Base-by-base conservation (phyloP, 176 grass and related monocot species). In the Echinochloa phyllopogon region DNA sequence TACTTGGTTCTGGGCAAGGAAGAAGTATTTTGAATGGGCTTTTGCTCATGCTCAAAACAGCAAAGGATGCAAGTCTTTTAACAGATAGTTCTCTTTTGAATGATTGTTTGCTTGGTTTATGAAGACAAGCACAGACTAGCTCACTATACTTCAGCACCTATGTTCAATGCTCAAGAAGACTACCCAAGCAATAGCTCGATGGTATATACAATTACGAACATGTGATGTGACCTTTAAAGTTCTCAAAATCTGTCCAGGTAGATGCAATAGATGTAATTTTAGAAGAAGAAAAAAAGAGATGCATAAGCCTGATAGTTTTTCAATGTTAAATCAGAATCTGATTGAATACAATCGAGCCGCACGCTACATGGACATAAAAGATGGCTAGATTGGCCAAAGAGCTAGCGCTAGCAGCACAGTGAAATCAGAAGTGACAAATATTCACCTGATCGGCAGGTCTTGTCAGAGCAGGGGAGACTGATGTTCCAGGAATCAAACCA, bases 391-490 rank as follows among this genome's bases (percentile, higher is more conserved):
- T 79, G 39, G 10, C 11, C 16, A 33, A 70, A 13, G 60, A 13
- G 33, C 0, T 27, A 15, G 10, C 36, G 27, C 12, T 25, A 79
- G 45, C n/a, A 75, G 59, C 15, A 24, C 21, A 57, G 24, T 52
- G 56, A 81, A 75, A 27, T 16, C 65, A 48, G 74, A 81, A 66
- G 27, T 52, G 41, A 66, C 2, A 49, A 45, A 21, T 76, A 80
- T 23, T 29, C 24, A 98, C 95, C 90, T 98, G 95, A 71, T 95
- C 95, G 5, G 91, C 81, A 78, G 95, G 95, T 82, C 92, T 92
- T 16, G 92, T 91, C 65, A 95, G 63, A 78, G 92, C 90, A 85
- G 95, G 91, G 13, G 89, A 86, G 20, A 91, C 87, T 29, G 87
- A 88, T 71, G 88, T 10, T 79, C 95, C 92, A 48, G 92, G 24